These are phyloP conservation scores for Myriangium duriaei DNA, from an alignment of 2,329 filamentous ascomycete genomes.

Conservation along the genomic window DNA sequence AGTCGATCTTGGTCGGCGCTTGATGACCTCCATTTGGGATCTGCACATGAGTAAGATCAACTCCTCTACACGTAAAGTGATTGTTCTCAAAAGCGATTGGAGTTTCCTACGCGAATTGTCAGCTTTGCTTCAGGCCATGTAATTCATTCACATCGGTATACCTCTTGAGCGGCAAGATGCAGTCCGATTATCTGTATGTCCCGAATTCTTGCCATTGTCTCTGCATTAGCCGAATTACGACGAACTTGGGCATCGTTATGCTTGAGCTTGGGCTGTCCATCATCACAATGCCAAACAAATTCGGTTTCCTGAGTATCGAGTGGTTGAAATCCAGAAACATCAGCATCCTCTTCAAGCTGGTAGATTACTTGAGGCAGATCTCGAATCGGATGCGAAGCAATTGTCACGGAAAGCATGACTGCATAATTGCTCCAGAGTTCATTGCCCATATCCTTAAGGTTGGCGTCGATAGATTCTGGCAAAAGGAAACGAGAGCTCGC, in stretches of 20 bases:
- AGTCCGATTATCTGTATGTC: slow-evolving; percentile 41
- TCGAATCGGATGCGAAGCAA: slow-evolving; percentile 45
- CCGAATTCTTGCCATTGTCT: slow-evolving; percentile 54
- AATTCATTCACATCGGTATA: too few species aligned
- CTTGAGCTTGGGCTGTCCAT: slow-evolving; percentile 36
- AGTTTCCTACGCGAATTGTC: slow-evolving; percentile 7
- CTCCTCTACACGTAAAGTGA: slow-evolving; percentile 9
- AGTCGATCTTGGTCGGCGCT: too few species aligned
- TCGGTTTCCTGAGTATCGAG: slow-evolving; percentile 38
- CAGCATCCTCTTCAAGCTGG: slow-evolving; percentile 55
- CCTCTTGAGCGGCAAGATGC: slow-evolving; percentile 31
- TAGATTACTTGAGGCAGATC: slow-evolving; percentile 46
- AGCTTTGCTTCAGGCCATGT: too few species aligned
- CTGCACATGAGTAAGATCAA: too few species aligned
- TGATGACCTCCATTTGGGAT: too few species aligned
- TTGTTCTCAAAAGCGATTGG: slow-evolving; percentile 11
- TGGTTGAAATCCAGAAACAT: slow-evolving; percentile 53
- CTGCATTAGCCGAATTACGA: slow-evolving; percentile 44
- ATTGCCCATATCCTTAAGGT: slow-evolving; percentile 44
- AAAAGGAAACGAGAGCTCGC: slow-evolving; percentile 42
- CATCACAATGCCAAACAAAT: slow-evolving; percentile 40
- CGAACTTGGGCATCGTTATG: slow-evolving; percentile 39
- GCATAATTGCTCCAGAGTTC: slow-evolving; percentile 56
- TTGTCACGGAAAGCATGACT: slow-evolving; percentile 47
- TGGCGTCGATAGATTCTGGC: slow-evolving; percentile 40